These are phyloP conservation scores for Tuber magnatum DNA, from an alignment of 495 filamentous ascomycete genomes.

Conservation along the genomic window DNA sequence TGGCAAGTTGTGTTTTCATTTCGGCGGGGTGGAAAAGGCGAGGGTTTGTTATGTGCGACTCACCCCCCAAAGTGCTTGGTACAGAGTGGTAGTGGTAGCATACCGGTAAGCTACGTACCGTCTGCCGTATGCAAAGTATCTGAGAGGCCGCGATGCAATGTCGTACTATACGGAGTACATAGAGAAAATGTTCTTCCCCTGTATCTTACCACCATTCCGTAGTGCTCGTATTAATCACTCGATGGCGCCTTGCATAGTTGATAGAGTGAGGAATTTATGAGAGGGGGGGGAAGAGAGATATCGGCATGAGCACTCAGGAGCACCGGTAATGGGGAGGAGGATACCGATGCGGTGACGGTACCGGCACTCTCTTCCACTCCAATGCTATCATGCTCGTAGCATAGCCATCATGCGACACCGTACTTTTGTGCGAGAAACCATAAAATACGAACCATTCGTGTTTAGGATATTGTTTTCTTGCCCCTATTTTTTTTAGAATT, in stretches of 20 bases:
- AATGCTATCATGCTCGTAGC: too few relatives aligned
- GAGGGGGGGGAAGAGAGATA: neutral
- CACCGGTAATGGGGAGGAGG: too few relatives aligned
- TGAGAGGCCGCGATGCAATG: too few relatives aligned
- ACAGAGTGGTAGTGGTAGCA: neutral
- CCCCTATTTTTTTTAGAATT: too few relatives aligned
- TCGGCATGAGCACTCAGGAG: too few relatives aligned
- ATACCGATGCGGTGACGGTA: too few relatives aligned
- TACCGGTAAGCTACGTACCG: neutral
- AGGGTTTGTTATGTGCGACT: neutral
- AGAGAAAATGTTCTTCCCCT: neutral
- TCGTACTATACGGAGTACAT: neutral
- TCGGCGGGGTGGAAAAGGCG: neutral
- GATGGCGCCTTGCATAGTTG: neutral
- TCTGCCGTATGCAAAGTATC: too few relatives aligned
- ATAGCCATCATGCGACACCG: too few relatives aligned
- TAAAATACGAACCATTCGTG: too few relatives aligned
- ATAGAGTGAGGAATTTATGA: neutral
- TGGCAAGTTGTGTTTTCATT: neutral
- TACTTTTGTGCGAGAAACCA: too few relatives aligned
- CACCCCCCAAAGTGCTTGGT: neutral
- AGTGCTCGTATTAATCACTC: neutral
- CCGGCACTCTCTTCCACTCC: too few relatives aligned
- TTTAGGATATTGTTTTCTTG: too few relatives aligned
- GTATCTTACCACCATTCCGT: neutral